These are phyloP conservation scores for Colletotrichum camelliae DNA, from an alignment of 2,329 filamentous ascomycete species.

Conservation along the genomic window DNA sequence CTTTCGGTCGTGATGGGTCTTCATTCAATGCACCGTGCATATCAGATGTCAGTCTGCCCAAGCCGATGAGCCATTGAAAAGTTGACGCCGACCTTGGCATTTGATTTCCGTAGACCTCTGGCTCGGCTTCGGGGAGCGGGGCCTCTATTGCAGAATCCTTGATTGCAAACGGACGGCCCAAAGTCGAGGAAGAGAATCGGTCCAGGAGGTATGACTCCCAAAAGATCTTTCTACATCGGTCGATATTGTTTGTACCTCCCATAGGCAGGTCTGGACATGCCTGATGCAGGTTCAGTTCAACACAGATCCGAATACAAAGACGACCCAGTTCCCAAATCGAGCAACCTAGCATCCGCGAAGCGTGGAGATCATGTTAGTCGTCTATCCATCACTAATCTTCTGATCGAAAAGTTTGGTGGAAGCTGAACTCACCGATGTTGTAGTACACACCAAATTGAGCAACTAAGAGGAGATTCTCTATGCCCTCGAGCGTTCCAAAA, in stretches of 20 bases:
- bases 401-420: too few relatives aligned
- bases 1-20: too few relatives aligned
- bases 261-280: neutral
- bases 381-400: too few relatives aligned
- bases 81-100: too few relatives aligned
- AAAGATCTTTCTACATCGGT: neutral
- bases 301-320: neutral
- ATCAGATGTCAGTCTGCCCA: neutral
- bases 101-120: too few relatives aligned
- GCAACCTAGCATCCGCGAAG: neutral
- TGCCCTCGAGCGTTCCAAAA: slow-evolving; percentile 2
- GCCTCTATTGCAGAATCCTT: neutral
- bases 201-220: slow-evolving; percentile 12
- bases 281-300: slow-evolving; percentile 3
- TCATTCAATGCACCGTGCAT: neutral
- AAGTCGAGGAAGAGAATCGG: slow-evolving; percentile 4
- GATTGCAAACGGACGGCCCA: slow-evolving; percentile 12
- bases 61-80: neutral
- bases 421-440: slow-evolving; percentile 1
- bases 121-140: neutral
- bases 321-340: slow-evolving; percentile 16
- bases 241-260: neutral
- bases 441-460: slow-evolving; percentile 11
- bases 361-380: neutral
- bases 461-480: slow-evolving; percentile 7